Conservation (phyloP, 768 basidiomycete genomes). For the Pleurotus giganteus region DNA sequence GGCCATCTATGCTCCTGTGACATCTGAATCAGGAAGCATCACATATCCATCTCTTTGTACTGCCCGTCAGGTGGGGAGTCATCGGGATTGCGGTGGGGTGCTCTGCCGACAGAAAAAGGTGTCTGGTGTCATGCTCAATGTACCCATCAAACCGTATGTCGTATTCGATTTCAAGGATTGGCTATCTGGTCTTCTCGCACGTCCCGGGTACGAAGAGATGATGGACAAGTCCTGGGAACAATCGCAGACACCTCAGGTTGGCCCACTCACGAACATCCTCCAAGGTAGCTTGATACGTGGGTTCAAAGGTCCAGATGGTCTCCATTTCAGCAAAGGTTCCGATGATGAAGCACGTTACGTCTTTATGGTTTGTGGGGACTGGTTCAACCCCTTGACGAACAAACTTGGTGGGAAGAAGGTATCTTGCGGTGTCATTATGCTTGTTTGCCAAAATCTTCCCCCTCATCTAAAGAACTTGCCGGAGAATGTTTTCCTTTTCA, state of each 20-base stretch:
- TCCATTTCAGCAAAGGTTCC: slow-evolving; percentile 19
- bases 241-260: slow-evolving; percentile 6
- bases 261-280: slow-evolving; percentile 22
- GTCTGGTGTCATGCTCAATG: neutral
- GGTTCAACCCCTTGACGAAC: slow-evolving; percentile 32
- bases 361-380: slow-evolving; percentile 31
- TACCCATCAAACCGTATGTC: slow-evolving; percentile 21
- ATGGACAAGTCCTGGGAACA: slow-evolving; percentile 22
- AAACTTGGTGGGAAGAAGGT: slow-evolving; percentile 21
- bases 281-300: slow-evolving; percentile 19
- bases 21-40: neutral
- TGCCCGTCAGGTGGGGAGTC: neutral
- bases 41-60: neutral
- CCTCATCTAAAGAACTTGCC: slow-evolving; percentile 21
- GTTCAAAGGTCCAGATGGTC: slow-evolving; percentile 24
- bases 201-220: slow-evolving; percentile 19
- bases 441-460: slow-evolving; percentile 37
- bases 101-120: slow-evolving; percentile 1
- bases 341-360: slow-evolving; percentile 22
- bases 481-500: slow-evolving; percentile 36
- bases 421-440: slow-evolving; percentile 28
- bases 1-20: neutral
- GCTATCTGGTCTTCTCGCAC: slow-evolving; percentile 21
- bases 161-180: slow-evolving; percentile 25
- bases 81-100: neutral